A percentile compares a stretch with the other conserved stretches of the same genome.
Evolutionary conservation across 176 grass and related monocot species (phyloP).

Genomic region (Oryza punctata): DNA sequence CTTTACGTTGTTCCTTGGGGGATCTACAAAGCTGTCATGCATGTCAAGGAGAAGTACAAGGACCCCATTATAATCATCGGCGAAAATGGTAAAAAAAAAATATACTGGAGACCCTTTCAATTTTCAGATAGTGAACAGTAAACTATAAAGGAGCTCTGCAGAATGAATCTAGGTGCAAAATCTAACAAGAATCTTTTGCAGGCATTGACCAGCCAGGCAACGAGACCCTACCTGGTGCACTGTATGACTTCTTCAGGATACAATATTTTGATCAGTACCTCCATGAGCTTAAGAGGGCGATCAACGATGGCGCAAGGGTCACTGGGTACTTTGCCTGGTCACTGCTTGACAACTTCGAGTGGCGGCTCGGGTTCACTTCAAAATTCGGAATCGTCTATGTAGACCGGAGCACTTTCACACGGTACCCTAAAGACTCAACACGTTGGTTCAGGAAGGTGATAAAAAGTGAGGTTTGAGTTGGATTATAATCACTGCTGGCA

Average conservation of each 20-base stretch:
- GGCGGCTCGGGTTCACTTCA: conserved; percentile 54
- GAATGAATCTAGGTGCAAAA: neutral
- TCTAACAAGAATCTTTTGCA: neutral
- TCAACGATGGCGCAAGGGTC: conserved; percentile 45
- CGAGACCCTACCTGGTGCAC: conserved; percentile 34
- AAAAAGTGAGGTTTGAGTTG: conserved; percentile 5
- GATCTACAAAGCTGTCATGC: conserved; percentile 79
- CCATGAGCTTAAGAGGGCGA: conserved; percentile 37
- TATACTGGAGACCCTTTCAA: neutral
- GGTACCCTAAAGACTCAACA: conserved; percentile 67
- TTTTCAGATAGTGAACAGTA: neutral
- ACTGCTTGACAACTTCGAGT: conserved; percentile 67
- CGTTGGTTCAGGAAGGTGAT: conserved; percentile 60
- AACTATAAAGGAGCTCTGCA: neutral
- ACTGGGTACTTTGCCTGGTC: conserved; percentile 64
- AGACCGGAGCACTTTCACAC: conserved; percentile 30
- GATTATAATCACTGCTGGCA: neutral
- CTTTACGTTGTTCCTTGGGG: conserved; percentile 91
- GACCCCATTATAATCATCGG: conserved; percentile 69
- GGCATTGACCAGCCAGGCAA: conserved; percentile 63
- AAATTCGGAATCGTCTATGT: conserved; percentile 53
- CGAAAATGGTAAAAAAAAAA: conserved; percentile 61
- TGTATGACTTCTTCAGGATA: conserved; percentile 52
- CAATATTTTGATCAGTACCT: conserved; percentile 59
- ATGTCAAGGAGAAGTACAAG: conserved; percentile 73